phyloP scores from a whole-genome alignment of 495 filamentous ascomycete species.

The Aspergillus nidulans region DNA sequence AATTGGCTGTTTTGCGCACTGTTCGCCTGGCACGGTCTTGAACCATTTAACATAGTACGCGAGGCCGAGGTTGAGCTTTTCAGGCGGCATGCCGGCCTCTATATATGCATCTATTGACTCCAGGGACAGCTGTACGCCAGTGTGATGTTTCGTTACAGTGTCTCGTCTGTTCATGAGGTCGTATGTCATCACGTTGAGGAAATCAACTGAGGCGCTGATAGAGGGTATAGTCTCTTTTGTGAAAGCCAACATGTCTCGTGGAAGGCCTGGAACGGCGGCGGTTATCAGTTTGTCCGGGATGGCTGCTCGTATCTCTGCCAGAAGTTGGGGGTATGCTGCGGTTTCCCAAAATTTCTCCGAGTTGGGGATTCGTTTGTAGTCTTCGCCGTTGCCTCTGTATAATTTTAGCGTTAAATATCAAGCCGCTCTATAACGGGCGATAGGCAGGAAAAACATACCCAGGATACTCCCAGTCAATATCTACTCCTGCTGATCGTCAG shows the following conservation, averaged over 20 bases:
- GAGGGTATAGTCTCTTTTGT: constrained; percentile 54
- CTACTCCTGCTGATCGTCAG: constrained; percentile 34
- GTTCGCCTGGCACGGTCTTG: constrained; percentile 42
- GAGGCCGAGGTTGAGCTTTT: constrained; percentile 66
- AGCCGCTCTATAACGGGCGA: too few species aligned
- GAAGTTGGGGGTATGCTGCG: constrained; percentile 57
- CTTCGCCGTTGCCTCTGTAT: constrained; percentile 64
- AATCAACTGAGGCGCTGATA: constrained; percentile 62
- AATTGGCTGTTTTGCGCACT: constrained; percentile 44
- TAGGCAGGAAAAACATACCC: constrained; percentile 21
- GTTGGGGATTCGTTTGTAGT: constrained; percentile 69
- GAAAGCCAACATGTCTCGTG: constrained; percentile 69
- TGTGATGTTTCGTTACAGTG: constrained; percentile 63
- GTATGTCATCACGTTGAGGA: constrained; percentile 77
- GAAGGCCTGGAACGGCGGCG: constrained; percentile 64
- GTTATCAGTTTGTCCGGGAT: constrained; percentile 59
- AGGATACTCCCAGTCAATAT: constrained; percentile 81
- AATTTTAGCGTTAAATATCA: not conserved
- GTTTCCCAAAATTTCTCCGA: constrained; percentile 56
- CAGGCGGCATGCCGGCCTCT: constrained; percentile 47
- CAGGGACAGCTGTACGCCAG: constrained; percentile 51
- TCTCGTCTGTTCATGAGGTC: constrained; percentile 75
- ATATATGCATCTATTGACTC: constrained; percentile 57
- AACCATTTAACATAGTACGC: constrained; percentile 75
- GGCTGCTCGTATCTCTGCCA: constrained; percentile 53